Conservation (phyloP, 495 filamentous ascomycete genomes). For the Gamarada debralockiae region DNA sequence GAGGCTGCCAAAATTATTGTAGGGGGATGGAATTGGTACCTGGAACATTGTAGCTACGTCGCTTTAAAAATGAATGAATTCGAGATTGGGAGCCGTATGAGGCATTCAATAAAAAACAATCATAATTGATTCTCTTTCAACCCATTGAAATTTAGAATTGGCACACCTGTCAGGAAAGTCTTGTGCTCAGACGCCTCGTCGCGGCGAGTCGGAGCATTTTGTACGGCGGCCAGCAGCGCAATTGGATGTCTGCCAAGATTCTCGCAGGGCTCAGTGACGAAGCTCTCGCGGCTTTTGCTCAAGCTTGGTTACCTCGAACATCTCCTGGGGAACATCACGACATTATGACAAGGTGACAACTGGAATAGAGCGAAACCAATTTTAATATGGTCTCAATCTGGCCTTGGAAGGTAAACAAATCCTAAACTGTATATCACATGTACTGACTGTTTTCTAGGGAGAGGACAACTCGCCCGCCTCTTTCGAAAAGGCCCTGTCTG, state of each 20-base stretch:
- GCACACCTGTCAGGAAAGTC: not conserved
- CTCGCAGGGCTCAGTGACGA: not conserved
- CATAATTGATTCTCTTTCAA: conserved; percentile 1
- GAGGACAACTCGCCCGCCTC: conserved; percentile 81
- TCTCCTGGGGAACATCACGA: not conserved
- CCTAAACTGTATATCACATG: conserved; percentile 8
- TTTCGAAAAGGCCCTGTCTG: conserved; percentile 86
- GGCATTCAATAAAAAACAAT: conserved; percentile 6
- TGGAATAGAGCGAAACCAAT: not conserved
- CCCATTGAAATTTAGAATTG: not conserved
- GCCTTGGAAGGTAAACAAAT: conserved; percentile 64
- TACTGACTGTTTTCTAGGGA: conserved; percentile 46
- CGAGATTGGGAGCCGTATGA: not conserved
- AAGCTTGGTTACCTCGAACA: too few species aligned
- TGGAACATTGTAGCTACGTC: conserved; percentile 27
- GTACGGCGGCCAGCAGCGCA: not conserved
- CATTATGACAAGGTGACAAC: conserved; percentile 12
- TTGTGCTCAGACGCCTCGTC: not conserved
- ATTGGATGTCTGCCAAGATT: not conserved
- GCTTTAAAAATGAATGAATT: not conserved
- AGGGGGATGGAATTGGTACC: conserved; percentile 10
- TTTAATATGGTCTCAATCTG: conserved; percentile 73
- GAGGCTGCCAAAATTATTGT: conserved; percentile 8
- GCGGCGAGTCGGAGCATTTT: not conserved
- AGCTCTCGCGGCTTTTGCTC: too few species aligned